Conservation (phyloP, 495 filamentous ascomycete genomes). For the Aspergillus egyptiacus region DNA sequence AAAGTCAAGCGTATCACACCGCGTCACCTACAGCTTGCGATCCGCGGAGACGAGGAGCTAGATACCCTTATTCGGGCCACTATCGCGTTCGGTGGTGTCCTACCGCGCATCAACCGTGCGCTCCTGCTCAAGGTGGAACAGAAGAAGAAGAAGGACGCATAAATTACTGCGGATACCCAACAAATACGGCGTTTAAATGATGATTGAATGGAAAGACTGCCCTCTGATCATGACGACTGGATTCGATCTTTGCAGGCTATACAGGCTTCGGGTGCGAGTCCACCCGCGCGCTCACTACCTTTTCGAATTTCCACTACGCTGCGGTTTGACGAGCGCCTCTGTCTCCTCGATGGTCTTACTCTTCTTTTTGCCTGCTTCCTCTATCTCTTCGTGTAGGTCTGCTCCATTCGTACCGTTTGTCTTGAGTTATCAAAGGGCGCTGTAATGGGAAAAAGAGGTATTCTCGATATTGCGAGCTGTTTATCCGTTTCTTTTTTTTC, state of each 20-base stretch:
- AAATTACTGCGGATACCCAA: conserved; percentile 24
- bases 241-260: conserved; percentile 9
- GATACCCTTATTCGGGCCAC: conserved; percentile 96
- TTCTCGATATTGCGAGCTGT: conserved; percentile 37
- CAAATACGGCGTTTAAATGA: conserved; percentile 28
- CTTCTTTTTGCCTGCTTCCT: conserved; percentile 6
- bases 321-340: conserved; percentile 18
- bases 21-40: conserved; percentile 94
- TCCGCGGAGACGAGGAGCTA: conserved; percentile 96
- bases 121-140: conserved; percentile 97
- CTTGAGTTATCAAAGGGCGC: conserved; percentile 36
- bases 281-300: neutral
- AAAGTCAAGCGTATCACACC: conserved; percentile 99
- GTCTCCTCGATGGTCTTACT: conserved; percentile 2
- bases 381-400: conserved; percentile 22
- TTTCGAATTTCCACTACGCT: conserved; percentile 25
- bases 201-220: conserved; percentile 20
- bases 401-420: conserved; percentile 18
- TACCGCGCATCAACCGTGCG: conserved; percentile 98
- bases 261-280: neutral
- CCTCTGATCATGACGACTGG: conserved; percentile 10
- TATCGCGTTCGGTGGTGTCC: conserved; percentile 95
- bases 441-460: conserved; percentile 43
- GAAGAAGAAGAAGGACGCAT: conserved; percentile 87
- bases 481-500: conserved; percentile 13